phyloP scores from a whole-genome alignment of 768 basidiomycete species.

The Termitomyces sp. region DNA sequence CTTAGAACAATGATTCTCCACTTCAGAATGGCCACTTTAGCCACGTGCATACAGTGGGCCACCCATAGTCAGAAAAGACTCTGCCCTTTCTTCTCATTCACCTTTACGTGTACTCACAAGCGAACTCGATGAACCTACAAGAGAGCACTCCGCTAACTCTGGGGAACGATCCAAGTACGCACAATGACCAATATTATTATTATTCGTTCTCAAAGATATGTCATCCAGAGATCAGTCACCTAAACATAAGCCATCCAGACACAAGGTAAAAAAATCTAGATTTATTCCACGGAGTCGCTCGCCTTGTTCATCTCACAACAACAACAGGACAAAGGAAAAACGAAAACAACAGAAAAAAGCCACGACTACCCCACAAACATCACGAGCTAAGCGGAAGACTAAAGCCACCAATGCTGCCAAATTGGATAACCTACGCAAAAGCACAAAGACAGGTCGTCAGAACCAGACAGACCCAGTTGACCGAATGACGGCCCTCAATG shows the following conservation, averaged over 20 bases:
- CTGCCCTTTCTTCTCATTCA: neutral
- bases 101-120: neutral
- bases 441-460: neutral
- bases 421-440: neutral
- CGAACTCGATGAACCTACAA: neutral
- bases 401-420: neutral
- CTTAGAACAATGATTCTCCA: neutral
- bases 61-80: neutral
- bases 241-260: no score
- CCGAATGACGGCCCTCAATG: neutral
- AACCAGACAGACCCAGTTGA: neutral
- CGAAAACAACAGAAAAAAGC: neutral
- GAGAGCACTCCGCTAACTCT: neutral
- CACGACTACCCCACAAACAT: neutral
- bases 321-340: neutral
- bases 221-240: neutral
- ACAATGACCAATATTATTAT: no score
- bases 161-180: neutral
- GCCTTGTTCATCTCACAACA: no score
- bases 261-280: neutral
- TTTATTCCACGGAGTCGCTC: no score
- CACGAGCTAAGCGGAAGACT: neutral
- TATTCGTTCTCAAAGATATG: no score
- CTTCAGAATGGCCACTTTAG: neutral
- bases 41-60: neutral